Percentiles rank a stretch among this genome's conserved stretches.
Evolutionary conservation across 1,284 basidiomycete genomes (phyloP).

Genomic region (Blastosporella zonata): DNA sequence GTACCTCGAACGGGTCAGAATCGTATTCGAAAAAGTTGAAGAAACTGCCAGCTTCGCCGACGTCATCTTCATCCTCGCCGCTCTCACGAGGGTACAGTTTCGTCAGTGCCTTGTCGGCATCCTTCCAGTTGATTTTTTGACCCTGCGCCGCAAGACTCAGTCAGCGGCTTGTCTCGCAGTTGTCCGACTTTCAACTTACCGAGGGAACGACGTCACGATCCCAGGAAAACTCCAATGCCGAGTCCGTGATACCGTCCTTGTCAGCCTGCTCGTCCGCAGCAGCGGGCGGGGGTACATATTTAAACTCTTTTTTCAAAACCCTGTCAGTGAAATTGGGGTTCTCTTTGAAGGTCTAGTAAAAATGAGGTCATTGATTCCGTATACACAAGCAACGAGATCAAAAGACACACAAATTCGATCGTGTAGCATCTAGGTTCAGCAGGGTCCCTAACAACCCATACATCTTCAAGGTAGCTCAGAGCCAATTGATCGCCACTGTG

Average conservation of each 20-base stretch:
- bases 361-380: neutral
- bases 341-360: conserved; percentile 68
- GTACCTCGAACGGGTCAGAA: conserved; percentile 64
- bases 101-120: conserved; percentile 68
- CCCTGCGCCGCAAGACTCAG: conserved; percentile 35
- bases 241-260: conserved; percentile 66
- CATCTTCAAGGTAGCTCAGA: conserved; percentile 71
- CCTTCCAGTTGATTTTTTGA: conserved; percentile 79
- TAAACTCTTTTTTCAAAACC: conserved; percentile 77
- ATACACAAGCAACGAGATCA: conserved; percentile 1
- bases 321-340: conserved; percentile 77
- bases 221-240: conserved; percentile 78
- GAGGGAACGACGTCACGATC: conserved; percentile 64
- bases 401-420: conserved; percentile 70
- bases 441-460: conserved; percentile 72
- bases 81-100: conserved; percentile 71
- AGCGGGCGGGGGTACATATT: conserved; percentile 56
- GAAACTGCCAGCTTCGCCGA: conserved; percentile 75
- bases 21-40: conserved; percentile 83
- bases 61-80: conserved; percentile 57
- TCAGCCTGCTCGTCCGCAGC: conserved; percentile 58
- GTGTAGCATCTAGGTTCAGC: conserved; percentile 70
- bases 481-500: conserved; percentile 71
- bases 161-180: neutral
- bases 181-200: conserved; percentile 40